Base-by-base conservation (phyloP, 2,329 filamentous ascomycete species). In the Alternaria arborescens region DNA sequence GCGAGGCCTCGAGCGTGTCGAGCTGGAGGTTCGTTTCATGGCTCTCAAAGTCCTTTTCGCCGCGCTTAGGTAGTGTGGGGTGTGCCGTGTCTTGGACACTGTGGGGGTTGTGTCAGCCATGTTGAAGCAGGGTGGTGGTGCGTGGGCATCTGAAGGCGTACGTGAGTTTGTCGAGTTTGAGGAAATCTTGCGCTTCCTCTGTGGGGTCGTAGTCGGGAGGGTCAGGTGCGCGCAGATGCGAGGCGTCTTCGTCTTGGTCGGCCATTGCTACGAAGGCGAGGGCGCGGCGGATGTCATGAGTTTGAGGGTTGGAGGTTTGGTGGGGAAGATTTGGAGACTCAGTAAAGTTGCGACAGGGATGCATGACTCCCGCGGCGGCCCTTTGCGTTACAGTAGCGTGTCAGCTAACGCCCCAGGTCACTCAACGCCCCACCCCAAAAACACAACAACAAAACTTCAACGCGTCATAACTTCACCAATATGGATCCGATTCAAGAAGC, bases 41-140 rank as follows among this genome's bases (percentile, higher is more conserved):
- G 28, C 91, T 89, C 80, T 98, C 95, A 77, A 97, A 99, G 81
- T 99, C 95, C 79, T 99, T 99, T 77, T 97, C 93, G 62, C 95
- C 95, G 65, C 93, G 92, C 67, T 94, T 93, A 36, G 97, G 93
- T 11, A 94, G 86, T 69, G 88, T 87, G 82, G 81, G 70, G n/a
- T 63, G 60, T 53, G 70, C 66, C 48, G 62, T 67, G 44, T 69
- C 69, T 42, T 69, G 61, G 41, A 64, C 60, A 36, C 72, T 75
- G 55, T 53, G 42, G 58, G n/a, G 7, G 32, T 16, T 12, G 22
- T 59, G 57, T 57, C 43, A 66, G 65, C 53, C 30, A 26, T 11
- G 8, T 47, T 43, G 54, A 16, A 8, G 5, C 30, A 24, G 34
- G 34, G 34, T 44, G n/a, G 22, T 22, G 26, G 46, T 12, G 18